Conservation (phyloP, 441 rosid species). For the Gossypium trilobum region DNA sequence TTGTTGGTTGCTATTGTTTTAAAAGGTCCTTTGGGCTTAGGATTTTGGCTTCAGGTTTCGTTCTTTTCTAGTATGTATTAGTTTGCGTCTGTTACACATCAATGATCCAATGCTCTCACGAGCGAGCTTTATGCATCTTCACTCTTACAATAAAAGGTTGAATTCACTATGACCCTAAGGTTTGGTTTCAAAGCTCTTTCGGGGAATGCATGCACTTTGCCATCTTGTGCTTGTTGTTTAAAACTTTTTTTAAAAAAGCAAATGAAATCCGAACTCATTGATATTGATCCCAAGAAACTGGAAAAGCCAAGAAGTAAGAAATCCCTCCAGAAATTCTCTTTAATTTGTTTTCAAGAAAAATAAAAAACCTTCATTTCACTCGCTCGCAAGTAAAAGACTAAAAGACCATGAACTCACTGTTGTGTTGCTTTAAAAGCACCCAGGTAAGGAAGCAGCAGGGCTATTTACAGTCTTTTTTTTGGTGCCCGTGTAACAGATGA, state of each 20-base stretch:
- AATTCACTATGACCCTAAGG: too few species aligned
- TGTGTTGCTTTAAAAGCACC: neutral
- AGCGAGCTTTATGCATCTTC: too few species aligned
- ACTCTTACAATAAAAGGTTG: too few species aligned
- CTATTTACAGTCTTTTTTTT: constrained; percentile 28
- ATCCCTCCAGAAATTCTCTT: neutral
- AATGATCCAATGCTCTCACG: too few species aligned
- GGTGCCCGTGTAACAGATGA: neutral
- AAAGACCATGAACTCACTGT: constrained; percentile 25
- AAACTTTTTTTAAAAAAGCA: neutral
- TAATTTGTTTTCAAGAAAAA: neutral
- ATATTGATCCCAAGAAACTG: neutral
- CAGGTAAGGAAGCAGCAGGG: constrained; percentile 15
- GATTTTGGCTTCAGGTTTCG: too few species aligned
- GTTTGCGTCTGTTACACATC: too few species aligned
- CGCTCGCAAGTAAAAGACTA: neutral
- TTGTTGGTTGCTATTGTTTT: too few species aligned
- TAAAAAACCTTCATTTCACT: neutral
- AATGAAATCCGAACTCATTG: neutral
- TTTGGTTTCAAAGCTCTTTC: too few species aligned
- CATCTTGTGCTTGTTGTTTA: too few species aligned
- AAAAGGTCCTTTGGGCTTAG: too few species aligned
- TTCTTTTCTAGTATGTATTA: too few species aligned
- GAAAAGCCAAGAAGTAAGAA: neutral
- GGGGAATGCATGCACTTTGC: too few species aligned